Base-by-base conservation (phyloP, 2,329 filamentous ascomycete species). In the Ophiosphaerella herpotricha region DNA sequence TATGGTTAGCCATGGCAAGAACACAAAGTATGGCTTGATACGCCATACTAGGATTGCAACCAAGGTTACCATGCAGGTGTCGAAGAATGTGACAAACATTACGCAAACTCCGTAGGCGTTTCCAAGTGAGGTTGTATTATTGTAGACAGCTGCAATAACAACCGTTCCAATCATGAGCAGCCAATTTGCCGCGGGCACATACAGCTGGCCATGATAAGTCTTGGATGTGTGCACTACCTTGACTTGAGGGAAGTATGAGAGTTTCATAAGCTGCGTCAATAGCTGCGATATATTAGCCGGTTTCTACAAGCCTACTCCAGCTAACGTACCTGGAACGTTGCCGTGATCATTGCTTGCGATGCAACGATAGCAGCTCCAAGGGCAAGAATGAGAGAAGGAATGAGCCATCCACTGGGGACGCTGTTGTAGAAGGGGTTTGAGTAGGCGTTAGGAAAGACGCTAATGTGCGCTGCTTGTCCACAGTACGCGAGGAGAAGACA, bases 41-140 rank as follows among this genome's bases (percentile, higher is more conserved):
- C 82, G 79, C 89, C 89, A 92, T 34, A 90, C 85, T 33, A 91
- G 78, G 2, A 91, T 78, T 0, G 88, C 85, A 1, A 88, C 86
- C 1, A 92, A 75, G 0, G 86, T 82, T 1, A 90, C 85, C 80
- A 93, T 85, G 68, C 82, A 87, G 0, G 88, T 91, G 46, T 87
- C 87, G 63, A 92, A 85, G 67, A 91, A 90, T 0, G 88, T 90
- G 37, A 91, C 89, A 41, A 89, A 83, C 60, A 91, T 90, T 66
- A 92, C 89, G 58, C 89, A 92, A 7, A 90, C 85, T 34, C 89
- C 88, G 60, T 91, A 91, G 0, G 88, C 88, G 61, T 90, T 85
- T 21, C 88, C 88, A 0, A 91, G 79, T 1, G 66, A 47, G 55
- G 78, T 68, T 57, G 83, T 81, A 59, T 89, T 88, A 66, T 85